Evolutionary conservation across 192 early-diverging fungal species (phyloP).

Genomic region (Geranomyces michiganensis): DNA sequence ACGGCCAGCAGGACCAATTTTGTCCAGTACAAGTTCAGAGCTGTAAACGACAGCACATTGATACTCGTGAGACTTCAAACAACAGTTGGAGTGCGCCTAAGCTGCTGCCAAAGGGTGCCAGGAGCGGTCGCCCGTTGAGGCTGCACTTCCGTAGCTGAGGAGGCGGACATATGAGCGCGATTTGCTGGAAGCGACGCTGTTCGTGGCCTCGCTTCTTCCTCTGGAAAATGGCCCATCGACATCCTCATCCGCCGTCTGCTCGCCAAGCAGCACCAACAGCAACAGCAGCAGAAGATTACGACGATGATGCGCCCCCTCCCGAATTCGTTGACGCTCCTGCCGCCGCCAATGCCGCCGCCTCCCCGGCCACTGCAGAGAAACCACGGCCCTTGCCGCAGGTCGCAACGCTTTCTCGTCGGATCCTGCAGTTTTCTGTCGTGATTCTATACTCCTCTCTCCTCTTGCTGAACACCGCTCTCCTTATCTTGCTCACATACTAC

Average conservation of each 20-base stretch:
- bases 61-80: constrained; percentile 25
- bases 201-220: background rate
- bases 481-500: background rate
- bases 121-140: background rate
- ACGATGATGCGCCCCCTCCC: too few species aligned
- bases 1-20: constrained; percentile 17
- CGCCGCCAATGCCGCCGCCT: background rate
- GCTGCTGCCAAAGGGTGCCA: constrained; percentile 11
- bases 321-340: background rate
- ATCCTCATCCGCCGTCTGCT: too few species aligned
- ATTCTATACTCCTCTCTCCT: background rate
- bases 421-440: background rate
- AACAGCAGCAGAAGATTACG: too few species aligned
- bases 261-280: too few species aligned
- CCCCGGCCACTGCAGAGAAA: background rate
- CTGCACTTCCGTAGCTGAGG: background rate
- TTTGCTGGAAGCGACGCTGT: too few species aligned
- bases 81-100: background rate
- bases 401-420: background rate
- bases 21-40: constrained; percentile 42
- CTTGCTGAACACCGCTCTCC: background rate
- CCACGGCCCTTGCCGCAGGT: background rate
- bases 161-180: too few species aligned
- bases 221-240: too few species aligned
- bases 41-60: constrained; percentile 33